Percentiles rank a stretch among this genome's conserved stretches.
Conservation (phyloP, 2,329 filamentous ascomycete genomes). For the Arthroderma uncinatum region DNA sequence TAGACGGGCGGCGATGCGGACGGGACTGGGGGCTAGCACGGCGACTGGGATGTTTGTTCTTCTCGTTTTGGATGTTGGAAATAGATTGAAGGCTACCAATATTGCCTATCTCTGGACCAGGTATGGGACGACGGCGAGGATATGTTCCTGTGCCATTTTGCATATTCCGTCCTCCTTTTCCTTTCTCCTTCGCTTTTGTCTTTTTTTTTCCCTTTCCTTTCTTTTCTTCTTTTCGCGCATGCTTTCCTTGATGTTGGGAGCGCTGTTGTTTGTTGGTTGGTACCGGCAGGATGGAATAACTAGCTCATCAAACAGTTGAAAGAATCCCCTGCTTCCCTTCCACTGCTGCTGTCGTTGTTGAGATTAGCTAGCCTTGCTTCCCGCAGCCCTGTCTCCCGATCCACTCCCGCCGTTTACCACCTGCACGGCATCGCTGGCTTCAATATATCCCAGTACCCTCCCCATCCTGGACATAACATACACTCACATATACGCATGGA, state of each 20-base stretch:
- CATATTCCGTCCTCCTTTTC: neutral
- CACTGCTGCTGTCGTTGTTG: neutral
- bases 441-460: neutral
- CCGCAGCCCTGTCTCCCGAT: neutral
- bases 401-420: neutral
- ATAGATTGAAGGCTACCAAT: neutral
- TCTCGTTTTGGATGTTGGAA: neutral
- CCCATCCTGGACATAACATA: neutral
- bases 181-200: neutral
- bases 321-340: neutral
- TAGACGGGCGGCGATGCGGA: neutral
- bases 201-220: neutral
- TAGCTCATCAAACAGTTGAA: neutral
- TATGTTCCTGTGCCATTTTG: neutral
- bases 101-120: neutral
- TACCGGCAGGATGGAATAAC: neutral
- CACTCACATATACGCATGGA: constrained; percentile 1
- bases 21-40: neutral
- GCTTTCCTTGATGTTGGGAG: neutral
- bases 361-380: constrained; percentile 1
- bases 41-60: neutral
- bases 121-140: neutral
- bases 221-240: neutral
- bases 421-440: neutral
- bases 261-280: neutral